Evolutionary conservation across 2,329 filamentous ascomycete genomes (phyloP), one percentile per base, ranked within the genome.

Genomic region (Botryotinia globosa): DNA sequence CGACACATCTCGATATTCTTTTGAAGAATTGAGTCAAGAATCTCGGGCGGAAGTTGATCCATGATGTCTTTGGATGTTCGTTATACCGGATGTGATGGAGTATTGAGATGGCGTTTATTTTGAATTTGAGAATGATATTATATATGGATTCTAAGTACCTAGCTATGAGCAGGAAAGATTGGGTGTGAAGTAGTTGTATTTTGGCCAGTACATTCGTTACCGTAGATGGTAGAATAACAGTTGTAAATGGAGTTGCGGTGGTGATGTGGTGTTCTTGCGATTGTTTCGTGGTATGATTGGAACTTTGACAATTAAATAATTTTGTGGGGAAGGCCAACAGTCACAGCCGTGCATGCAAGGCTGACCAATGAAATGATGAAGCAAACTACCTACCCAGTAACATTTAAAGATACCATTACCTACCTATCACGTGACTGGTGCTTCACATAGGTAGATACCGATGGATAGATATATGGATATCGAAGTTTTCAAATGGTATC

Each of bases 31-130:
- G 81, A 80, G 69, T 84, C 80, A 63, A 87, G 75, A 63, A 87
- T 82, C 80, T 87, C 86, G 25, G 81, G 79, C 0, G 86, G 86
- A 45, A 87, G 82, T 58, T 77, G 79, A 73, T 87, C 81, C 85
- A 87, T 79, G 51, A 37, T 69, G 69, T 62, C 25, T 7, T 56
- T 67, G 25, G 22, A 39, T 32, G 20, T 18, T n/a, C 37, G 37
- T n/a, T 39, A 16, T 54, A 48, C 29, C 22, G 34, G 45, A 72
- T 72, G 69, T 12, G 32, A 51, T 4, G 20, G 62, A 59, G 29
- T 39, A 59, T 29, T 29, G 54, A 69, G 39, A 42, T 34, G 22
- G 12, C n/a, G 16, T 22, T 29, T 29, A 42, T 32, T 14, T 10
- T 32, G 0, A 9, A 9, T 32, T 12, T 39, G 56, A 7, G 54